A percentile compares a stretch with the other conserved stretches of the same genome.
Conservation (phyloP, 495 filamentous ascomycete species). For the Trypethelium eluteriae region DNA sequence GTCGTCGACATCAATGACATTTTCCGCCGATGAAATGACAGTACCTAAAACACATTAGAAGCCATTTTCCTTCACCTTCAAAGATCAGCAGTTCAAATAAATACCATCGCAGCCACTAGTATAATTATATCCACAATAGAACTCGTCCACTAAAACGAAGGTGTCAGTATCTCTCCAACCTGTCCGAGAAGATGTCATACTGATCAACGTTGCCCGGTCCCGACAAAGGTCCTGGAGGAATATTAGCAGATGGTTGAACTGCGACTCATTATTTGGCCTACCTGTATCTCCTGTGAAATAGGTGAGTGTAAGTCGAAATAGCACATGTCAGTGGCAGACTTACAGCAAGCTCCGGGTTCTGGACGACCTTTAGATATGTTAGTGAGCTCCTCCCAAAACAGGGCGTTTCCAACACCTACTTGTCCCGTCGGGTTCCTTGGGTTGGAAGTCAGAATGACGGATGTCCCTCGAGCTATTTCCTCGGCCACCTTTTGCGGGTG, state of each 20-base stretch:
- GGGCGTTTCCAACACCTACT: neutral
- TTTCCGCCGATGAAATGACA: slow-evolving; percentile 78
- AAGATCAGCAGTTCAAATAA: neutral
- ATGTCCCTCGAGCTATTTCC: slow-evolving; percentile 31
- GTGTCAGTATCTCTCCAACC: neutral
- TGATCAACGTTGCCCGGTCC: slow-evolving; percentile 80
- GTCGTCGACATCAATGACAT: slow-evolving; percentile 62
- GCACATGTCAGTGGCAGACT: slow-evolving; percentile 38
- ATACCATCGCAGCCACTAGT: slow-evolving; percentile 77
- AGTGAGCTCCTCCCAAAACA: neutral
- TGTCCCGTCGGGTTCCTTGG: slow-evolving; percentile 87
- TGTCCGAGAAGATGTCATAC: neutral
- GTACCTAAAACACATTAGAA: slow-evolving; percentile 26
- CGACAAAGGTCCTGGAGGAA: slow-evolving; percentile 71
- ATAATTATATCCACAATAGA: slow-evolving; percentile 74
- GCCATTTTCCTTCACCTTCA: neutral
- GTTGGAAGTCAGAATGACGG: slow-evolving; percentile 90
- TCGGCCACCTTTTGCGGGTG: slow-evolving; percentile 72
- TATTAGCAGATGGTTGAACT: neutral
- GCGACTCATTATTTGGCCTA: neutral
- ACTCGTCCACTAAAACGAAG: slow-evolving; percentile 61
- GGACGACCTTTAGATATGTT: slow-evolving; percentile 50
- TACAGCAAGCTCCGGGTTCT: slow-evolving; percentile 69
- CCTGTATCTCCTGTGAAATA: slow-evolving; percentile 1
- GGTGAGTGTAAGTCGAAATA: neutral